Evolutionary conservation across 208 protist species (phyloP).

Genomic region (Plasmodiophora brassicae): DNA sequence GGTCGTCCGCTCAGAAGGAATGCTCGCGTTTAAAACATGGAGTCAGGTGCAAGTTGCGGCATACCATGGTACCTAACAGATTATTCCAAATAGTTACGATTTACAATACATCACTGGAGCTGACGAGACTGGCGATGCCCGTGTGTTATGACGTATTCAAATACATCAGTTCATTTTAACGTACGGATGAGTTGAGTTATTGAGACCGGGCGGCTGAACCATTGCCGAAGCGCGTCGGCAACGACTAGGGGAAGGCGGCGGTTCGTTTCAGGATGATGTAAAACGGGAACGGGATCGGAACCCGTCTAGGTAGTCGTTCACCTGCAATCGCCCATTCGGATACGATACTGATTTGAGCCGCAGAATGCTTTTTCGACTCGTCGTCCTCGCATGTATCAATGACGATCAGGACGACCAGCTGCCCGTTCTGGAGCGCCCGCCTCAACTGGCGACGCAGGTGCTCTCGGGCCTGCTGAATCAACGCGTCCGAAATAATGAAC

Average conservation of each 20-base stretch:
- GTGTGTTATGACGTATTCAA: too few relatives aligned
- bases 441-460: not conserved
- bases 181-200: too few relatives aligned
- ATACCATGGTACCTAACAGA: too few relatives aligned
- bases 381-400: constrained; percentile 27
- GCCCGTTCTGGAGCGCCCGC: not conserved
- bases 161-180: too few relatives aligned
- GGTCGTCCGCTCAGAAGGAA: too few relatives aligned
- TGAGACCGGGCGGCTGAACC: too few relatives aligned
- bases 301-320: constrained; percentile 88
- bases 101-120: too few relatives aligned
- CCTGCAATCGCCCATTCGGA: constrained; percentile 70
- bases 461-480: constrained; percentile 28
- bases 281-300: constrained; percentile 99
- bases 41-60: too few relatives aligned
- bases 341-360: constrained; percentile 44
- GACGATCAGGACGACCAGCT: constrained; percentile 36
- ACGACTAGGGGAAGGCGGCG: constrained; percentile 87
- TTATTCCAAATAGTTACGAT: too few relatives aligned
- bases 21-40: too few relatives aligned
- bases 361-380: constrained; percentile 39
- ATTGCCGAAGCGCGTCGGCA: constrained; percentile 96
- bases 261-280: constrained; percentile 97
- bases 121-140: too few relatives aligned
- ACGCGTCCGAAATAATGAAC: constrained; percentile 47